phyloP scores from a whole-genome alignment of 1,139 yeast genomes.

The Suhomyces wounanorum region DNA sequence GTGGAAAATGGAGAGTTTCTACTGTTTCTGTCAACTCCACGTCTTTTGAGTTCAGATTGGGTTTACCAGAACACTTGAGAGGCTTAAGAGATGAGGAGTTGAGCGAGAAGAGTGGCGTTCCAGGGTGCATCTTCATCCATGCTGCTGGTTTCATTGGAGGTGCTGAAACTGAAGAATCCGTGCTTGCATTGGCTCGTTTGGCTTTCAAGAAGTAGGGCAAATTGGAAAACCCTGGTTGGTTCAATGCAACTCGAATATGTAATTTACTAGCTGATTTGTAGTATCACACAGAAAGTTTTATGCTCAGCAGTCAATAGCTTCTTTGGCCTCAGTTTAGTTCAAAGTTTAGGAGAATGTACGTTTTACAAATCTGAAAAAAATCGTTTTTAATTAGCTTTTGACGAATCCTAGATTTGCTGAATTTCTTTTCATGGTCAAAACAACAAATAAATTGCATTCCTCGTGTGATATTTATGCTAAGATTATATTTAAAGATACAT shows the following conservation, averaged over 20 bases:
- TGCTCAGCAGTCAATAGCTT: too few relatives aligned
- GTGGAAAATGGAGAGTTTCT: slow-evolving; percentile 82
- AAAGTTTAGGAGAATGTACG: too few relatives aligned
- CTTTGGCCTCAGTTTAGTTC: too few relatives aligned
- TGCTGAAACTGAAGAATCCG: slow-evolving; percentile 77
- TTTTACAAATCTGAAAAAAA: too few relatives aligned
- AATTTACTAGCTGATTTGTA: not conserved
- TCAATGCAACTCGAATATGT: not conserved
- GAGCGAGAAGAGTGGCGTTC: slow-evolving; percentile 70
- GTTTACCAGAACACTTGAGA: slow-evolving; percentile 89
- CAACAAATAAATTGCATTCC: too few relatives aligned
- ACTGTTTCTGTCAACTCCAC: slow-evolving; percentile 78
- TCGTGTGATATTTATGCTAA: too few relatives aligned
- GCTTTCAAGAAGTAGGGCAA: slow-evolving; percentile 11
- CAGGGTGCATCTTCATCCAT: slow-evolving; percentile 87
- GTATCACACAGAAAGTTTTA: not conserved
- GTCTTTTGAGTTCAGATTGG: slow-evolving; percentile 81
- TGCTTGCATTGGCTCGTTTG: slow-evolving; percentile 66
- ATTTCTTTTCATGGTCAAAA: too few relatives aligned
- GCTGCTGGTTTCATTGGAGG: slow-evolving; percentile 99
- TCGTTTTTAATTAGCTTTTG: too few relatives aligned
- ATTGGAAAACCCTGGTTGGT: not conserved
- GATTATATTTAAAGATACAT: too few relatives aligned
- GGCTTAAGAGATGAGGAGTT: slow-evolving; percentile 89
- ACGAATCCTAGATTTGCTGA: too few relatives aligned